Base-by-base conservation (phyloP, 371 early-diverging fungal species). In the Mortierella sp. region DNA sequence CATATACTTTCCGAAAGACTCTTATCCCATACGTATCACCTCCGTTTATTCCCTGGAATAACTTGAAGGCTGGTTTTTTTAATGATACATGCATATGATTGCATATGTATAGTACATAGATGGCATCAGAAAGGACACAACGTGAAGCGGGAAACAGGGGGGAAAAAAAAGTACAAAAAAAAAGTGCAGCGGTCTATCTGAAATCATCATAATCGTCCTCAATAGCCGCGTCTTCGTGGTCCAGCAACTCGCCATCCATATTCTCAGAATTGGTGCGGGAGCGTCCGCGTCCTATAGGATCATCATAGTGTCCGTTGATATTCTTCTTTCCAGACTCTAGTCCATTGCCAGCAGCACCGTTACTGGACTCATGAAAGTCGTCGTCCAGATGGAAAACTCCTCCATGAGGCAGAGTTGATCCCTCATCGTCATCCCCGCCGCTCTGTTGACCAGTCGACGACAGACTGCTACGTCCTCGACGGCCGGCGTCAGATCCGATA, bases 331-430 rank as follows among this genome's bases (percentile, higher is more conserved):
- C 23, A 7, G 39, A 31, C 50, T 49, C 52, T 23, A n/a, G n/a
- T n/a, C n/a, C n/a, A n/a, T n/a, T n/a, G n/a, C n/a, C n/a, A n/a
- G 37, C 57, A n/a, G 52, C 26, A n/a, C 37, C 60, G 15, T 48
- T 52, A 11, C 7, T 37, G 32, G 31, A 12, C 6, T 30, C 62
- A 11, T 50, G 32, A 46, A 69, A 69, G 28, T 72, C 72, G 43
- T 72, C 72, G 37, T 72, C 72, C 53, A 72, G 42, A 39, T 50
- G 60, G 28, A 72, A 72, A 4, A 72, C 72, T n/a, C 62, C 72
- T 4, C 72, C 72, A 12, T 65, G 72, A 28, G 72, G 66, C 15
- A 66, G 42, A 1, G 62, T 72, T 17, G 66, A 61, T 5, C 44
- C 58, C n/a, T 49, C 28, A 14, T 37, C 57, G 43, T 30, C 23